A percentile compares a stretch with the other conserved stretches of the same genome.
These are phyloP conservation scores for Petunia axillaris DNA, from an alignment of 257 asterid species.

Conservation along the genomic window DNA sequence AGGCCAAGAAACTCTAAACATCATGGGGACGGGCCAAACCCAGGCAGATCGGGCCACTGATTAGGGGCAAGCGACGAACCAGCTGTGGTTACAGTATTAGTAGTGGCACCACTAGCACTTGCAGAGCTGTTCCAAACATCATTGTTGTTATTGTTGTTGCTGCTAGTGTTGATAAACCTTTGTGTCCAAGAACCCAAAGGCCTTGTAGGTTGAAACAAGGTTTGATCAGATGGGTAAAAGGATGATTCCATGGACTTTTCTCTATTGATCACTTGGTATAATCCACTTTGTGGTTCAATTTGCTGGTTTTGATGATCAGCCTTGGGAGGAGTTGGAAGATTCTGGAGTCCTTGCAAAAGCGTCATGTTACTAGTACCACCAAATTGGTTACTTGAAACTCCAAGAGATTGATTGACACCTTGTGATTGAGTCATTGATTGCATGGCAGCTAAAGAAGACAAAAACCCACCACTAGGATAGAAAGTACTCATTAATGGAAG, in stretches of 20 bases:
- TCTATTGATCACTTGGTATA: background rate
- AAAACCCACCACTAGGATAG: slow-evolving; percentile 30
- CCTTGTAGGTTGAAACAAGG: slow-evolving; percentile 31
- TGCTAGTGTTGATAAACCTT: slow-evolving; percentile 33
- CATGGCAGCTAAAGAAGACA: slow-evolving; percentile 32
- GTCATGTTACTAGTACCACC: slow-evolving; percentile 17
- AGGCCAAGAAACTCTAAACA: background rate
- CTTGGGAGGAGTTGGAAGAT: slow-evolving; percentile 25
- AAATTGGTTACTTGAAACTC: slow-evolving; percentile 12
- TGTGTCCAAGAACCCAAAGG: slow-evolving; percentile 53
- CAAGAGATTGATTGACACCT: slow-evolving; percentile 24
- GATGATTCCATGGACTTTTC: slow-evolving; percentile 27
- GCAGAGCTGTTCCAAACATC: slow-evolving; percentile 35
- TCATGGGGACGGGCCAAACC: slow-evolving; percentile 45
- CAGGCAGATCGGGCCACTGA: slow-evolving; percentile 45
- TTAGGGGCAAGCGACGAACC: slow-evolving; percentile 47
- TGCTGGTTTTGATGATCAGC: slow-evolving; percentile 20
- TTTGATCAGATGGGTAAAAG: slow-evolving; percentile 32
- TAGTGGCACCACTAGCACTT: background rate
- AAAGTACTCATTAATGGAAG: slow-evolving; percentile 19
- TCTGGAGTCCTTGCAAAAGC: slow-evolving; percentile 14
- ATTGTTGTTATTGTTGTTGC: slow-evolving; percentile 27
- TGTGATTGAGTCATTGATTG: slow-evolving; percentile 28
- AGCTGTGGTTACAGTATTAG: background rate
- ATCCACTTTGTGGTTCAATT: slow-evolving; percentile 18